Evolutionary conservation across 1,284 basidiomycete genomes (phyloP).

Genomic region (Apiotrichum montevideense): DNA sequence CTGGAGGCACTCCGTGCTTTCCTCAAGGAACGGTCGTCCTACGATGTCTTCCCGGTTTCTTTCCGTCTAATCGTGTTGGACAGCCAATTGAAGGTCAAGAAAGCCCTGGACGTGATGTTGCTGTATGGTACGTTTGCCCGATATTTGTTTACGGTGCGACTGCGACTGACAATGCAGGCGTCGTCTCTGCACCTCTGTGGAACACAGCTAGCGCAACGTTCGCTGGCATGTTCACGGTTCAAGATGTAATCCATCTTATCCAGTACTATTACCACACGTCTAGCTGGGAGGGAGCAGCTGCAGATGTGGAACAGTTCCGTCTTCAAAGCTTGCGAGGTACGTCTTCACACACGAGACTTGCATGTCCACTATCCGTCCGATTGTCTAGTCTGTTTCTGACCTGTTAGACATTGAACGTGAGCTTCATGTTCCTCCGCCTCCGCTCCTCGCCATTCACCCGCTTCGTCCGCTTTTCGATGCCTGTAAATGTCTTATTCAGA

Average conservation of each 20-base stretch:
- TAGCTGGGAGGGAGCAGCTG: slow-evolving; percentile 78
- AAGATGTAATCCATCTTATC: slow-evolving; percentile 93
- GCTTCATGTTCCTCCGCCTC: slow-evolving; percentile 86
- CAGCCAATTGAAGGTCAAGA: slow-evolving; percentile 87
- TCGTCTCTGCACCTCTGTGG: slow-evolving; percentile 98
- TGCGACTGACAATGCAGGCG: slow-evolving; percentile 31
- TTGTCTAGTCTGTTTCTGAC: background rate
- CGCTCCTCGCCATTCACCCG: slow-evolving; percentile 83
- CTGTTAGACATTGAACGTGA: slow-evolving; percentile 81
- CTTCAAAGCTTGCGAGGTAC: slow-evolving; percentile 79
- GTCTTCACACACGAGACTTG: slow-evolving; percentile 16
- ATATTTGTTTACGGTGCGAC: too few relatives aligned
- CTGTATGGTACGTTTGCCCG: slow-evolving; percentile 60
- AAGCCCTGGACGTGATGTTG: slow-evolving; percentile 80
- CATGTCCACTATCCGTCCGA: too few relatives aligned
- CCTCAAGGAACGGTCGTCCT: slow-evolving; percentile 76
- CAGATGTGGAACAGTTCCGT: slow-evolving; percentile 91
- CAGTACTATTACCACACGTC: slow-evolving; percentile 87
- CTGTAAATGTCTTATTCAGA: slow-evolving; percentile 83
- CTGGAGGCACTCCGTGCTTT: slow-evolving; percentile 72
- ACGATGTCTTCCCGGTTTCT: slow-evolving; percentile 93
- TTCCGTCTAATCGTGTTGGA: slow-evolving; percentile 96
- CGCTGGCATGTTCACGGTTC: slow-evolving; percentile 88
- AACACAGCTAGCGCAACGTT: slow-evolving; percentile 85
- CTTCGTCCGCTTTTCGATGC: slow-evolving; percentile 83